Percentiles rank a stretch among this genome's conserved stretches.
phyloP scores from a whole-genome alignment of 495 filamentous ascomycete genomes.

The Talaromyces wortmannii region DNA sequence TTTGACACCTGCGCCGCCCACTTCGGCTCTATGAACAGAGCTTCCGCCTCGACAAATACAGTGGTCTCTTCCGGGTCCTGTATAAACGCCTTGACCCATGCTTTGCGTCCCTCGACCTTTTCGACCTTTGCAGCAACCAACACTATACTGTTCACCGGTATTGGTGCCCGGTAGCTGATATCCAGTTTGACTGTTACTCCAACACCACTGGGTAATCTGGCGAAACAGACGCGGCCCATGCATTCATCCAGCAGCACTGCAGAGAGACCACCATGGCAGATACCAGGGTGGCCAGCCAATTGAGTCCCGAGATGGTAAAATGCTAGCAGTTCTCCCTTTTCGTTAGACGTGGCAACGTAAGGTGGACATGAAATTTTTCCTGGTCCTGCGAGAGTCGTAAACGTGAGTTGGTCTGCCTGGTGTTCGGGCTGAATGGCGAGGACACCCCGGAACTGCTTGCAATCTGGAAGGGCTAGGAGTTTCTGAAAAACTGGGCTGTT shows the following conservation, averaged over 20 bases:
- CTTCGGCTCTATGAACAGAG: slow-evolving; percentile 85
- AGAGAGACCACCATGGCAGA: slow-evolving; percentile 84
- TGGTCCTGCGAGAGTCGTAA: slow-evolving; percentile 58
- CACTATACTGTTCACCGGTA: slow-evolving; percentile 64
- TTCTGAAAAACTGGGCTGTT: not conserved
- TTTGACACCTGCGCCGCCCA: slow-evolving; percentile 8
- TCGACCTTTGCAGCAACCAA: slow-evolving; percentile 74
- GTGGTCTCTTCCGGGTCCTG: slow-evolving; percentile 51
- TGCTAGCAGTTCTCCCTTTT: slow-evolving; percentile 63
- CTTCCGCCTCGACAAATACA: slow-evolving; percentile 71
- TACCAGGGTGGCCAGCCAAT: slow-evolving; percentile 85
- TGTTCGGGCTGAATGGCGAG: not conserved
- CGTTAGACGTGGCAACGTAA: slow-evolving; percentile 53
- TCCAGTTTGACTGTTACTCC: slow-evolving; percentile 91
- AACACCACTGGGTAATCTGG: slow-evolving; percentile 79
- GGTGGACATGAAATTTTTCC: slow-evolving; percentile 79
- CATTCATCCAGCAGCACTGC: slow-evolving; percentile 92
- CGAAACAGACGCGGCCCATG: slow-evolving; percentile 83
- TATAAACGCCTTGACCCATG: slow-evolving; percentile 88
- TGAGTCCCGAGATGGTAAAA: slow-evolving; percentile 77
- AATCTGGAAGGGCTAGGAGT: not conserved
- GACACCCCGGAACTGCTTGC: not conserved
- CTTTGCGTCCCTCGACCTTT: slow-evolving; percentile 90
- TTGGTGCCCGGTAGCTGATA: slow-evolving; percentile 82
- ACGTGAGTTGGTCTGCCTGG: slow-evolving; percentile 2